Evolutionary conservation across 2,329 filamentous ascomycete species (phyloP), one percentile per base, ranked within the genome.

Genomic region (Amauroascus niger): DNA sequence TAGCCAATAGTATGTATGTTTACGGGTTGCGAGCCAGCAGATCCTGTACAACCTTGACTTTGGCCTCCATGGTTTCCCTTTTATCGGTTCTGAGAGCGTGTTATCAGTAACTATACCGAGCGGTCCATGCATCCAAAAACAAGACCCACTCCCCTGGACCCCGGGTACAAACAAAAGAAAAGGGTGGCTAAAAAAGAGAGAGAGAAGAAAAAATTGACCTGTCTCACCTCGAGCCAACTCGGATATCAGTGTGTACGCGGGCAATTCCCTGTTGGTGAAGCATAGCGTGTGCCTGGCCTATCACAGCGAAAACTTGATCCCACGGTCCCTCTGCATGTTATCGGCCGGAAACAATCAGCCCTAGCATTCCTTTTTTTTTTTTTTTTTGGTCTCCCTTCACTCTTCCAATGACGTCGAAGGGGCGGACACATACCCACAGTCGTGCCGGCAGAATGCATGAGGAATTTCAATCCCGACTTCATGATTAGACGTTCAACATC

Each of bases 381-480:
- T 39, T 39, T 18, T 18, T 18, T 39, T 4, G 24, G 22, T 7
- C 24, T 16, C 16, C 24, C 13, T 3, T 2, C 14, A 4, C 14
- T 28, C 13, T 14, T 40, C 16, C 14, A 7, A 40, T 6, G 18
- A 32, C 8, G 16, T 40, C n/a, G 5, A 20, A 44, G 8, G 9
- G 6, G 16, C 18, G 13, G 22, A 20, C 26, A 75, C 83, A 55
- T 74, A 93, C 88, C 89, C 53, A 97, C 80, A 0, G 91, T 97
- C 0, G 91, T 96, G 11, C 91, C 93, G 1, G 89, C 90, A 24
- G 87, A 90, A 71, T 97, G 91, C 88, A 97, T 93, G 45, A 79
- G 83, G 67, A 90, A 91, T 59, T 81, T 83, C 58, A 97, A 69
- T 1, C 88, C 88, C 61, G 86, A 93, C 52, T 80, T 82, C 69